Percentiles rank a stretch among this genome's conserved stretches.
These are phyloP conservation scores for Tilletiaria anomala DNA, from an alignment of 1,284 basidiomycete genomes.

Conservation along the genomic window DNA sequence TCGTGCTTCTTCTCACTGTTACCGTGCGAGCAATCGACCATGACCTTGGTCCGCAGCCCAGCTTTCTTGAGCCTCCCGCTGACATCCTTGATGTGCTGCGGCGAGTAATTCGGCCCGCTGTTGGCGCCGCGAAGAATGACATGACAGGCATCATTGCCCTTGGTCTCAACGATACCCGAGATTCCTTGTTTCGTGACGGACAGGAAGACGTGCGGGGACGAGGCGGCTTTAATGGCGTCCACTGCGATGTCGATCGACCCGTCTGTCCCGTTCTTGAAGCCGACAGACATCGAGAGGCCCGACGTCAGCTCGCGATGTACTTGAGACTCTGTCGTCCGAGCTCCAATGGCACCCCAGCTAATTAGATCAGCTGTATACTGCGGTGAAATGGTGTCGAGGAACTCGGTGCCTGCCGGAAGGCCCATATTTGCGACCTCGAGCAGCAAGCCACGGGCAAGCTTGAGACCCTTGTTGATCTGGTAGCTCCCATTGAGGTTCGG, in stretches of 20 bases:
- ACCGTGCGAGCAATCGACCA: conserved; percentile 69
- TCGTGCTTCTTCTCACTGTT: conserved; percentile 51
- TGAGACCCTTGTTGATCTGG: conserved; percentile 90
- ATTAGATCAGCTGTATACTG: conserved; percentile 94
- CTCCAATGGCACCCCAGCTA: conserved; percentile 90
- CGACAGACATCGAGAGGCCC: conserved; percentile 75
- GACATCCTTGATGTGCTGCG: conserved; percentile 18
- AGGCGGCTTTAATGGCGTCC: conserved; percentile 86
- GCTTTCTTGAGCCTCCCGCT: conserved; percentile 19
- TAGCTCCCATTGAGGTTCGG: conserved; percentile 66
- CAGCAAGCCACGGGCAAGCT: conserved; percentile 74
- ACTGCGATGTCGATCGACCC: conserved; percentile 49
- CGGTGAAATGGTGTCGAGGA: conserved; percentile 62
- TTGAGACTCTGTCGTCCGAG: conserved; percentile 66
- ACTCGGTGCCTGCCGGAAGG: conserved; percentile 40
- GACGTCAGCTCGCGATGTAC: conserved; percentile 73
- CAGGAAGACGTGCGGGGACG: conserved; percentile 91
- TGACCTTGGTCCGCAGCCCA: conserved; percentile 25
- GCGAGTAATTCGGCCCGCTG: conserved; percentile 32
- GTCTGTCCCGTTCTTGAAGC: conserved; percentile 51
- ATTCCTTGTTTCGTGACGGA: conserved; percentile 82
- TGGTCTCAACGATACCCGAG: conserved; percentile 37
- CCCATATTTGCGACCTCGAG: conserved; percentile 46
- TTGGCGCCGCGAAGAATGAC: conserved; percentile 38
- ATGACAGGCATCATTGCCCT: conserved; percentile 38